These are phyloP conservation scores for Fragaria ananassa DNA, from an alignment of 306 rosid species.

Conservation along the genomic window DNA sequence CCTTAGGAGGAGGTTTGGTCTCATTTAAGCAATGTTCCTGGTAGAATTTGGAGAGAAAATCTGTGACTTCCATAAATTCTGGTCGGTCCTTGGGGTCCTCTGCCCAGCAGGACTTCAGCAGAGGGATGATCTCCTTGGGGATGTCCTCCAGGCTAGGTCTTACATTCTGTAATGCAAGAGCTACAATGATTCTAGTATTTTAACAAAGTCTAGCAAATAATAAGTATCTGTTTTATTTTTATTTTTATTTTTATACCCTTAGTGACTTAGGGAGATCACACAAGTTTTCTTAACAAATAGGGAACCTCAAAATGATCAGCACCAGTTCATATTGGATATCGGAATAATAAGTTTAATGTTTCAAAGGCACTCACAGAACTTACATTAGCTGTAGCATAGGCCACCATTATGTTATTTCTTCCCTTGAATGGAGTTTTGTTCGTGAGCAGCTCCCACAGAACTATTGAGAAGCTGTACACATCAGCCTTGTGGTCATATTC, in stretches of 20 bases:
- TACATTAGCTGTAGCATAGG: slow-evolving; percentile 59
- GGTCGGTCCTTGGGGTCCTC: slow-evolving; percentile 53
- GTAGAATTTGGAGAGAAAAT: slow-evolving; percentile 25
- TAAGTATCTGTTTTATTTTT: neutral
- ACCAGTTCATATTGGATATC: neutral
- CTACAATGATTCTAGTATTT: slow-evolving; percentile 13
- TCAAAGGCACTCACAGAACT: neutral
- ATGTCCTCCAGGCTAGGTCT: slow-evolving; percentile 49
- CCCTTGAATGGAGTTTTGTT: slow-evolving; percentile 58
- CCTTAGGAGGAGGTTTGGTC: slow-evolving; percentile 3
- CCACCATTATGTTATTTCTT: slow-evolving; percentile 45
- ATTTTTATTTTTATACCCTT: neutral
- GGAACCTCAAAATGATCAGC: neutral
- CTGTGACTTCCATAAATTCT: slow-evolving; percentile 44
- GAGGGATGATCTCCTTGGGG: slow-evolving; percentile 37
- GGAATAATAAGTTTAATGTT: neutral
- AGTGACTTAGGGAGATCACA: neutral
- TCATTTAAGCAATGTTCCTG: slow-evolving; percentile 3
- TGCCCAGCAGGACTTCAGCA: slow-evolving; percentile 63
- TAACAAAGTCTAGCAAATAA: neutral
- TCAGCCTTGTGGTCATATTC: slow-evolving; percentile 62
- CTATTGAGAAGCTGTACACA: slow-evolving; percentile 58
- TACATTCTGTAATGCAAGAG: slow-evolving; percentile 33
- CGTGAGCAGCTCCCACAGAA: slow-evolving; percentile 53
- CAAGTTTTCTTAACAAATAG: neutral